A percentile compares a stretch with the other conserved stretches of the same genome.
Conservation (phyloP, 768 basidiomycete genomes). For the Mycena polygramma region DNA sequence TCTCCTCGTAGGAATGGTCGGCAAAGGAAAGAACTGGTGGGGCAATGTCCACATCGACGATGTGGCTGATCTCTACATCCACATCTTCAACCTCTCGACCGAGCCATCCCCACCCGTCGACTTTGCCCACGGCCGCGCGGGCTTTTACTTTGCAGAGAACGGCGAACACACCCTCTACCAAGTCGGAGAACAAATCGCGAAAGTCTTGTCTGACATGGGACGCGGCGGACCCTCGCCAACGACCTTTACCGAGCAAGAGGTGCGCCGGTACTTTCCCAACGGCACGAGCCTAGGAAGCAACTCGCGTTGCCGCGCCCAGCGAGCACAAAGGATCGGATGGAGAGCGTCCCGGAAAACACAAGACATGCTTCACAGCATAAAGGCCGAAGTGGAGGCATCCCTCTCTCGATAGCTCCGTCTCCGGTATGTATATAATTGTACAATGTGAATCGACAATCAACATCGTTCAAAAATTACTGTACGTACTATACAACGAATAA, state of each 20-base stretch:
- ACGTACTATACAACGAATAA: slow-evolving; percentile 30
- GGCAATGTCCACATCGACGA: slow-evolving; percentile 69
- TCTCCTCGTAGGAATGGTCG: slow-evolving; percentile 54
- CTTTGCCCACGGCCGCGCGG: slow-evolving; percentile 57
- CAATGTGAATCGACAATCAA: slow-evolving; percentile 21
- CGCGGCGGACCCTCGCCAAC: slow-evolving; percentile 57
- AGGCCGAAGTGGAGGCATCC: slow-evolving; percentile 54
- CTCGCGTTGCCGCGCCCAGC: slow-evolving; percentile 58
- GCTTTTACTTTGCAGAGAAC: slow-evolving; percentile 65
- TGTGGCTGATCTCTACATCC: slow-evolving; percentile 58
- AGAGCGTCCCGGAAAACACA: slow-evolving; percentile 60
- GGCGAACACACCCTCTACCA: slow-evolving; percentile 58
- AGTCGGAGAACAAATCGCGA: slow-evolving; percentile 53
- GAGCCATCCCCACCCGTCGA: slow-evolving; percentile 42
- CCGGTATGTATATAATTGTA: too few species aligned
- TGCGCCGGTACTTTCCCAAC: slow-evolving; percentile 52
- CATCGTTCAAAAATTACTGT: slow-evolving; percentile 18
- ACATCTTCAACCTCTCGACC: slow-evolving; percentile 56
- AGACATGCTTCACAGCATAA: slow-evolving; percentile 65
- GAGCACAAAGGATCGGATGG: slow-evolving; percentile 64
- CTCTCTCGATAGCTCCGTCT: slow-evolving; percentile 17
- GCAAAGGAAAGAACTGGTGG: slow-evolving; percentile 68
- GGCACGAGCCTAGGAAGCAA: slow-evolving; percentile 56
- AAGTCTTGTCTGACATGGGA: slow-evolving; percentile 50
- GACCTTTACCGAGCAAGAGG: slow-evolving; percentile 58